These are phyloP conservation scores for Mycena floridula DNA, from an alignment of 768 basidiomycete species.

Conservation along the genomic window DNA sequence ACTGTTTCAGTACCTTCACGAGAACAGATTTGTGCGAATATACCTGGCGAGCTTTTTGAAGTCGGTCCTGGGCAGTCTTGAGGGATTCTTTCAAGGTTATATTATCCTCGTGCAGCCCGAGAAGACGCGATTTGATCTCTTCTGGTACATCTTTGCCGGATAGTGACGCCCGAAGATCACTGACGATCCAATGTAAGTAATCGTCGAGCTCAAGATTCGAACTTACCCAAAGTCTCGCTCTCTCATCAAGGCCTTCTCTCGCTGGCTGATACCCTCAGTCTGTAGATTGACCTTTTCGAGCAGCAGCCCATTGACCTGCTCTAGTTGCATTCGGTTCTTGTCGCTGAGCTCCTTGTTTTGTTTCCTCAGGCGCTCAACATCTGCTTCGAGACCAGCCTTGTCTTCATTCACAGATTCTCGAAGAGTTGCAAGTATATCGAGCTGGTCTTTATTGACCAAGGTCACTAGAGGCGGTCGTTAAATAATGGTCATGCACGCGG, in stretches of 20 bases:
- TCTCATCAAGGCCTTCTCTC: conserved; percentile 81
- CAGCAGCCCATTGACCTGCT: conserved; percentile 79
- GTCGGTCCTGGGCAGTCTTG: conserved; percentile 69
- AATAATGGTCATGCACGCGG: conserved; percentile 3
- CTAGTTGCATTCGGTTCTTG: conserved; percentile 87
- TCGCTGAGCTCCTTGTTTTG: conserved; percentile 69
- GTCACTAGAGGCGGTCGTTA: conserved; percentile 53
- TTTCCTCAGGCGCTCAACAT: conserved; percentile 56
- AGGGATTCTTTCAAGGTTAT: conserved; percentile 61
- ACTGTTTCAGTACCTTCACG: background rate
- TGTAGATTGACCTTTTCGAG: conserved; percentile 90
- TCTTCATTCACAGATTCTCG: conserved; percentile 89
- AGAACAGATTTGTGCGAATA: conserved; percentile 8
- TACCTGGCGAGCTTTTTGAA: conserved; percentile 75
- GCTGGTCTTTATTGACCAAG: conserved; percentile 88
- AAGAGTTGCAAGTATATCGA: conserved; percentile 80
- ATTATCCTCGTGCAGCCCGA: conserved; percentile 76
- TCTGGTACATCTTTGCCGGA: conserved; percentile 78
- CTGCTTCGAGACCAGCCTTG: conserved; percentile 66
- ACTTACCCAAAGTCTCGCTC: conserved; percentile 79
- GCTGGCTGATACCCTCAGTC: conserved; percentile 82
- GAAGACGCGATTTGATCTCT: conserved; percentile 69
- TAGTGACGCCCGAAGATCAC: conserved; percentile 71
- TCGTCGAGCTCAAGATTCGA: background rate
- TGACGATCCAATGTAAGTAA: conserved; percentile 19